phyloP scores from a whole-genome alignment of 257 asterid species.

The Capsicum baccatum region DNA sequence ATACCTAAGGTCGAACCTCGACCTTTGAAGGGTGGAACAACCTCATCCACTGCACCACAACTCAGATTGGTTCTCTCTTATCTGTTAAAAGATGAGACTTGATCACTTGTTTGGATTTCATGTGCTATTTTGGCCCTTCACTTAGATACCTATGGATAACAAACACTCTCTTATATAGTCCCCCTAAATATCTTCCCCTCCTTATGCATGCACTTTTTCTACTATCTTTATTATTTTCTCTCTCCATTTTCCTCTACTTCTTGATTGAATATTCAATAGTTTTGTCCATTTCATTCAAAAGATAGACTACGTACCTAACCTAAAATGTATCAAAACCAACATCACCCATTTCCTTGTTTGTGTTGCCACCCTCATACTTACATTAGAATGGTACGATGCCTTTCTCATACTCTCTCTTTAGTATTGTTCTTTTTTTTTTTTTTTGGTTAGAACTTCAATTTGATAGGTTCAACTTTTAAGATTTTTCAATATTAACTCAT shows the following conservation, averaged over 20 bases:
- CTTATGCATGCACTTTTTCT: conserved; percentile 22
- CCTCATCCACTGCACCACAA: too few relatives aligned
- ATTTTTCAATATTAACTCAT: too few relatives aligned
- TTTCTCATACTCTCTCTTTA: neutral
- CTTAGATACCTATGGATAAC: conserved; percentile 79
- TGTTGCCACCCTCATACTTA: conserved; percentile 72
- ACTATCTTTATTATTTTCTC: neutral
- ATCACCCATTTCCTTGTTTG: conserved; percentile 60
- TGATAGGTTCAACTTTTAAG: neutral
- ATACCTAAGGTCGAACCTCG: too few relatives aligned
- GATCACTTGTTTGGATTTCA: conserved; percentile 75
- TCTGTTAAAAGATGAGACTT: conserved; percentile 68
- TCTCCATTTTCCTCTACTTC: neutral
- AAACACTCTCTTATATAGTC: conserved; percentile 20
- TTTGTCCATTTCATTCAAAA: conserved; percentile 44
- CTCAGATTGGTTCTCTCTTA: conserved; percentile 34
- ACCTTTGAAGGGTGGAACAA: too few relatives aligned
- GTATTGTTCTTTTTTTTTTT: too few relatives aligned
- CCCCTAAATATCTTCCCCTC: neutral
- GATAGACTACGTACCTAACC: too few relatives aligned
- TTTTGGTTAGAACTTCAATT: neutral
- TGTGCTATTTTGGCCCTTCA: conserved; percentile 82
- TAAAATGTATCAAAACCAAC: conserved; percentile 40
- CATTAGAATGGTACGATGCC: conserved; percentile 57
- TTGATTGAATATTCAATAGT: neutral